Conservation (phyloP, 2,329 filamentous ascomycete genomes). For the Colletotrichum sp. region DNA sequence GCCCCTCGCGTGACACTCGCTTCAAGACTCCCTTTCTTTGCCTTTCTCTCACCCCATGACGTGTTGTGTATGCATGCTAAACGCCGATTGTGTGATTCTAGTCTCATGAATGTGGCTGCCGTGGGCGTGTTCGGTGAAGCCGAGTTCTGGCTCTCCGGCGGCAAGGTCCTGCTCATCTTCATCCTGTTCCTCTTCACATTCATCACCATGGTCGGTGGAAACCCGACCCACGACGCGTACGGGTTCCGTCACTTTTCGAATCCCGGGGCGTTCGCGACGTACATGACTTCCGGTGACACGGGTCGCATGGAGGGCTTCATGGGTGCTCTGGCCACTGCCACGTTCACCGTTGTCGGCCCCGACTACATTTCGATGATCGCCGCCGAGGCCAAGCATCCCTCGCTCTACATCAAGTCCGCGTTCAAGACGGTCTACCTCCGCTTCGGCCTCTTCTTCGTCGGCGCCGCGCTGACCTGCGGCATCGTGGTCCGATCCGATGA, state of each 20-base stretch:
- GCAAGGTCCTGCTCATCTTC: slow-evolving; percentile 60
- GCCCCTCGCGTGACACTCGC: background rate
- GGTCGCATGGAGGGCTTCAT: slow-evolving; percentile 77
- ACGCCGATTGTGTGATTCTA: slow-evolving; percentile 13
- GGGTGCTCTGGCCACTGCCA: slow-evolving; percentile 69
- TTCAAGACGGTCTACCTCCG: slow-evolving; percentile 68
- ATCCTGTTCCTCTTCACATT: slow-evolving; percentile 70
- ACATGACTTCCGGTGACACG: slow-evolving; percentile 50
- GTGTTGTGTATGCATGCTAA: slow-evolving; percentile 19
- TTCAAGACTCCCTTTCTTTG: background rate
- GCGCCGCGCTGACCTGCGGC: slow-evolving; percentile 70
- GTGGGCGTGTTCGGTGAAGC: slow-evolving; percentile 55
- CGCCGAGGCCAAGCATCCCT: slow-evolving; percentile 68
- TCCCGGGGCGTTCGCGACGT: slow-evolving; percentile 19
- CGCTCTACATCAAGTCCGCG: slow-evolving; percentile 64
- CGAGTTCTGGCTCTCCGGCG: slow-evolving; percentile 61
- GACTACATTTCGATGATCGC: slow-evolving; percentile 71
- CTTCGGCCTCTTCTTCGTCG: slow-evolving; percentile 52
- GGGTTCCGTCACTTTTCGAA: slow-evolving; percentile 24
- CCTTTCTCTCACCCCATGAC: background rate
- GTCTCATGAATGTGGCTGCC: slow-evolving; percentile 23
- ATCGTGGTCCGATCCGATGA: slow-evolving; percentile 72
- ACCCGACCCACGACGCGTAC: slow-evolving; percentile 27
- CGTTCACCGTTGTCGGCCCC: slow-evolving; percentile 68
- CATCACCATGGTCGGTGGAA: slow-evolving; percentile 32